Percentiles rank a stretch among this genome's conserved stretches.
phyloP scores from a whole-genome alignment of 345 rosid genomes.

The Rubroshorea leprosula region DNA sequence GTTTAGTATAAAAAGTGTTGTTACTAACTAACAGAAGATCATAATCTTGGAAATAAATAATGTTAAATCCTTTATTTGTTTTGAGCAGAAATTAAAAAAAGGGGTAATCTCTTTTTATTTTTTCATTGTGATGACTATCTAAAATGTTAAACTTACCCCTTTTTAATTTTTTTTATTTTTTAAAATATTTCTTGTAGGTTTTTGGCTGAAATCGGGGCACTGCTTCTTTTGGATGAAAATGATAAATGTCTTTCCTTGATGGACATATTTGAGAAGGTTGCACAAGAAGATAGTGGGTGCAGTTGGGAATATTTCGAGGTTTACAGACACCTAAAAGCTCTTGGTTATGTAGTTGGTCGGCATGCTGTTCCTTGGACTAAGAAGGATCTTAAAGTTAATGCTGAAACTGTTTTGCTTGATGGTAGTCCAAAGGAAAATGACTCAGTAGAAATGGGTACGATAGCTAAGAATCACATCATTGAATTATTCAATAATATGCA shows the following conservation, averaged over 20 bases:
- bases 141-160: too few relatives aligned
- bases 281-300: conserved; percentile 42
- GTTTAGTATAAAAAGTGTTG: too few relatives aligned
- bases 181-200: too few relatives aligned
- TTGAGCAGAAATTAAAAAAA: too few relatives aligned
- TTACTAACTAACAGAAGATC: too few relatives aligned
- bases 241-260: conserved; percentile 35
- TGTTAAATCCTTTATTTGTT: too few relatives aligned
- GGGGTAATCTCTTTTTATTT: too few relatives aligned
- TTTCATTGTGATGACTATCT: too few relatives aligned
- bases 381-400: conserved; percentile 28
- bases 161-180: too few relatives aligned
- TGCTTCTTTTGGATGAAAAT: conserved; percentile 40
- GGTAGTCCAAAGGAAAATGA: conserved; percentile 12
- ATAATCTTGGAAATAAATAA: too few relatives aligned
- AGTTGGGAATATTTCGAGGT: conserved; percentile 53
- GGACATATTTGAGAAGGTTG: conserved; percentile 47
- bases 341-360: conserved; percentile 66
- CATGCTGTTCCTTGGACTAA: conserved; percentile 63
- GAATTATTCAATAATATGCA: conserved; percentile 38
- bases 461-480: conserved; percentile 14
- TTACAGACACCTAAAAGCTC: conserved; percentile 56
- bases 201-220: conserved; percentile 74
- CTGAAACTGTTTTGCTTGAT: conserved; percentile 13
- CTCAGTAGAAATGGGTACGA: background rate